These are phyloP conservation scores for Zygosaccharomyces lentus DNA, from an alignment of 805 yeast species.

Conservation along the genomic window DNA sequence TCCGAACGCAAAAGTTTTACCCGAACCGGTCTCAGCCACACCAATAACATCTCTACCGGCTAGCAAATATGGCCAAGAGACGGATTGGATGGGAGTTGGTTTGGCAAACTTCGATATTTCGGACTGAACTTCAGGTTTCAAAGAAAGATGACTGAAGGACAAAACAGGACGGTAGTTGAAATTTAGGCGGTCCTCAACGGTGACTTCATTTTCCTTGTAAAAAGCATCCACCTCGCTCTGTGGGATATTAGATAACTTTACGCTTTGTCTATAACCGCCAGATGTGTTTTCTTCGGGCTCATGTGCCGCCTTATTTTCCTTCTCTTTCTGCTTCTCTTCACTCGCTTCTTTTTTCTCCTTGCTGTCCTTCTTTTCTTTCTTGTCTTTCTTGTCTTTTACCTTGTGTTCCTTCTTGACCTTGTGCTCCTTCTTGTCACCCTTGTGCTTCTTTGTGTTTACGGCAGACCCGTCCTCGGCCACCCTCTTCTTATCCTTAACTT, in stretches of 20 bases:
- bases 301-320: slow-evolving; percentile 17
- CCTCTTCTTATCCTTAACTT: slow-evolving; percentile 39
- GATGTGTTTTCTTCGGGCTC: slow-evolving; percentile 4
- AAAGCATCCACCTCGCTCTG: slow-evolving; percentile 59
- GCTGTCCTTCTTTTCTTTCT: slow-evolving; percentile 34
- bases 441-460: slow-evolving; percentile 25
- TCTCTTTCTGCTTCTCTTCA: slow-evolving; percentile 31
- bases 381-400: slow-evolving; percentile 34
- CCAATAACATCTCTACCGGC: slow-evolving; percentile 84
- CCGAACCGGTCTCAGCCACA: slow-evolving; percentile 98
- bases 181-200: slow-evolving; percentile 63
- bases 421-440: slow-evolving; percentile 27
- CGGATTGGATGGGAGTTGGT: slow-evolving; percentile 95
- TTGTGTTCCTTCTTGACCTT: slow-evolving; percentile 33
- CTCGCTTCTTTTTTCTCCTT: slow-evolving; percentile 28
- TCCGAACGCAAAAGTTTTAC: slow-evolving; percentile 96
- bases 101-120: slow-evolving; percentile 69
- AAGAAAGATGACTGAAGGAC: slow-evolving; percentile 56
- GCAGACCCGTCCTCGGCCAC: slow-evolving; percentile 34
- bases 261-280: slow-evolving; percentile 38
- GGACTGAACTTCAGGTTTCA: slow-evolving; percentile 53
- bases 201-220: slow-evolving; percentile 66
- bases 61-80: slow-evolving; percentile 87
- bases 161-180: slow-evolving; percentile 62
- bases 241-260: slow-evolving; percentile 40